phyloP scores from a whole-genome alignment of 2,329 filamentous ascomycete species.

The Nemania bipapillata region DNA sequence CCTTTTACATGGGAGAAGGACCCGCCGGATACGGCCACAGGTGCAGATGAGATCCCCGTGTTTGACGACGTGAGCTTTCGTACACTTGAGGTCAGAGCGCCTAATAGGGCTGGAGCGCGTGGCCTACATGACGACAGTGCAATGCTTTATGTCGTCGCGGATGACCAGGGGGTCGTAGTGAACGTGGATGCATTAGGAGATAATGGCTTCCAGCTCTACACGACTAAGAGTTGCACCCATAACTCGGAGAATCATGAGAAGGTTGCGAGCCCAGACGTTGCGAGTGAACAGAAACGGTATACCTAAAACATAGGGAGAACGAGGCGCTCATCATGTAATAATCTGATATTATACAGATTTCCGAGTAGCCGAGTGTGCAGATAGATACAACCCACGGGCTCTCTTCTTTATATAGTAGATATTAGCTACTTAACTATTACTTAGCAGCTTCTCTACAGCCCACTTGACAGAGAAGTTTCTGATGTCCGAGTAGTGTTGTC shows the following conservation, averaged over 20 bases:
- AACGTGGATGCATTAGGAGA: conserved; percentile 13
- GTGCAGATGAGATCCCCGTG: neutral
- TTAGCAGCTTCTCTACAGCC: conserved; percentile 74
- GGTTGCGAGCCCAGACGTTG: neutral
- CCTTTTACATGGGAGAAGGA: conserved; percentile 1
- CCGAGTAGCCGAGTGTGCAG: neutral
- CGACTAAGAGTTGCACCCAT: neutral
- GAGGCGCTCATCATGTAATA: neutral
- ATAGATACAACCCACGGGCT: conserved; percentile 1
- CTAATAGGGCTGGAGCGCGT: neutral
- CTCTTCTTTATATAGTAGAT: neutral
- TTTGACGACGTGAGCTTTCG: conserved; percentile 14
- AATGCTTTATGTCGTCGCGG: neutral
- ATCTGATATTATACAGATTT: neutral
- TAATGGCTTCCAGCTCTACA: conserved; percentile 2
- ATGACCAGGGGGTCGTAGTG: neutral
- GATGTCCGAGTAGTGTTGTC: conserved; percentile 75
- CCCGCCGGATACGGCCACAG: conserved; percentile 7
- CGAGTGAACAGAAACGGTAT: neutral
- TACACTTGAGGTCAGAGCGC: neutral
- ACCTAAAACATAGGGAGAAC: neutral
- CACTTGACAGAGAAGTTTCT: conserved; percentile 76
- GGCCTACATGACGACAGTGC: conserved; percentile 2
- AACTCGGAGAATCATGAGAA: neutral
- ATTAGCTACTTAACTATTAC: conserved; percentile 55